These are phyloP conservation scores for Carex scoparia DNA, from an alignment of 176 grass and related monocot species.

Conservation along the genomic window DNA sequence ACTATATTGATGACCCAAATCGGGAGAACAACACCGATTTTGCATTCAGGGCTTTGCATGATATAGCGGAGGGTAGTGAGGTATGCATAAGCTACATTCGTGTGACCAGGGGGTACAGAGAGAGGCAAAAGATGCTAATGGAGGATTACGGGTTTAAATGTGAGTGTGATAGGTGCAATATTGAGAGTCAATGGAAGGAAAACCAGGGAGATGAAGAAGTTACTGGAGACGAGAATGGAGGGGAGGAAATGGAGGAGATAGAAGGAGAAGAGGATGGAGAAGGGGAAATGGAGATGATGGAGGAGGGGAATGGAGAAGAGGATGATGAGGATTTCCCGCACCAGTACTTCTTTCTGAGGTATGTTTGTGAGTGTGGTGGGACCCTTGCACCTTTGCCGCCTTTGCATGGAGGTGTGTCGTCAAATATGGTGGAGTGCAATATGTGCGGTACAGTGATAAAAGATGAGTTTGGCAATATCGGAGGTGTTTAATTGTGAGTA, in stretches of 20 bases:
- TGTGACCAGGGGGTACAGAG: constrained; percentile 50
- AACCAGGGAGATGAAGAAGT: constrained; percentile 33
- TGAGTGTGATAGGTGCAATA: constrained; percentile 71
- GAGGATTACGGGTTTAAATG: constrained; percentile 87
- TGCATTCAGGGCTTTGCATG: constrained; percentile 63
- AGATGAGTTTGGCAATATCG: constrained; percentile 31
- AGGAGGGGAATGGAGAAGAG: constrained; percentile 23
- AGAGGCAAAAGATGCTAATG: constrained; percentile 59
- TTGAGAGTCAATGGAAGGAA: constrained; percentile 78
- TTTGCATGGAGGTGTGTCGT: constrained; percentile 34
- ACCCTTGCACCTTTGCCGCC: constrained; percentile 74
- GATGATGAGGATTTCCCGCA: constrained; percentile 61
- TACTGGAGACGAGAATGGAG: constrained; percentile 33
- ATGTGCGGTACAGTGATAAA: constrained; percentile 56
- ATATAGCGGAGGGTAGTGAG: constrained; percentile 64
- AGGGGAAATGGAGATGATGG: constrained; percentile 33
- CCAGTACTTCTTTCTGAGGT: constrained; percentile 85
- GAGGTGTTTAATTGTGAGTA: background rate
- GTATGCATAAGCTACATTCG: constrained; percentile 84
- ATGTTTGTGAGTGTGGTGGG: constrained; percentile 74
- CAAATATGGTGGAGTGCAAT: constrained; percentile 84
- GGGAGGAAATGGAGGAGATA: constrained; percentile 45
- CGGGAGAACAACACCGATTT: constrained; percentile 58
- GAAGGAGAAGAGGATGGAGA: constrained; percentile 34
- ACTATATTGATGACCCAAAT: constrained; percentile 55